Base-by-base conservation (phyloP, 345 rosid genomes). In the Arabidopsis thaliana region DNA sequence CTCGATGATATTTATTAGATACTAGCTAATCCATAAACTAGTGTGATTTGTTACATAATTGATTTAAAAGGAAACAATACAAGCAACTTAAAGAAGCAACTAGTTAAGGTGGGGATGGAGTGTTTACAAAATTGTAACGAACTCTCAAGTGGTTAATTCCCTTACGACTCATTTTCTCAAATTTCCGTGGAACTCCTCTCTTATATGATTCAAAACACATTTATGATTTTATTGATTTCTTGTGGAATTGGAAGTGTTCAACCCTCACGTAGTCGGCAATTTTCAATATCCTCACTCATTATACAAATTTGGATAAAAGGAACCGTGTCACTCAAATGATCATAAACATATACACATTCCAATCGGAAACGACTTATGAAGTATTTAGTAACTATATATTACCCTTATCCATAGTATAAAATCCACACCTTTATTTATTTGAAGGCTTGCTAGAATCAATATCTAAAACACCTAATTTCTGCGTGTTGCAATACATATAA, bases 121-220 rank as follows among this genome's bases (percentile, higher is more conserved):
- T 32, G 53, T 42, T 33, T 52, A 60, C 33, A 67, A 59, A 59
- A 59, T 20, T 24, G 60, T 67, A 59, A 51, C 63, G 52, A 75
- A 48, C 33, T 42, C 79, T 68, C 40, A 33, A 69, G 69, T 45
- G 33, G 49, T 60, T 76, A 6, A 10, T 23, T 68, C 34, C 57
- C 30, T 51, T 67, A 75, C 74, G 69, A 59, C 55, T 50, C 62
- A 7, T 36, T 49, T 3, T 33, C 36, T 67, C 55, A 28, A 32
- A 7, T 32, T 49, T 60, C 41, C 3, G 8, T 59, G 55, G 61
- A 50, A 59, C 61, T 34, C 38, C 7, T 13, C 9, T 62, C 38
- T 28, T n/a, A 3, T 46, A 65, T 34, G 71, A 37, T 58, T 38
- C 23, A 59, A 46, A 45, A 24, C 25, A 50, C 28, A 46, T 3